Conservation (phyloP, 257 asterid genomes). For the Scutellaria galericulata region DNA sequence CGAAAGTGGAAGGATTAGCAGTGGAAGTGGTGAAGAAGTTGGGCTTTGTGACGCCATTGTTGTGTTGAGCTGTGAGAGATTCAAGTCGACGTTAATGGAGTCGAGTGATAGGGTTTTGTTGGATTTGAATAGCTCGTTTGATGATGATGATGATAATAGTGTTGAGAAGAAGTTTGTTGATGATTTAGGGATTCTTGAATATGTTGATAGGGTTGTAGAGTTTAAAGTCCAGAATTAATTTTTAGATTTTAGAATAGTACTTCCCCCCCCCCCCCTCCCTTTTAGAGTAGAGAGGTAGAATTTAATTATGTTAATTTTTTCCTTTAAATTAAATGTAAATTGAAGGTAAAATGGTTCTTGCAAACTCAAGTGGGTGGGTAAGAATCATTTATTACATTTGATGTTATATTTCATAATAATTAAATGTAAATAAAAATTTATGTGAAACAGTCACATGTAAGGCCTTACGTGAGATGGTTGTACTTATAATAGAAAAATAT, state of each 20-base stretch:
- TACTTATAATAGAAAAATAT: too few relatives aligned
- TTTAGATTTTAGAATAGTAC: not conserved
- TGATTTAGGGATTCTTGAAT: conserved; percentile 57
- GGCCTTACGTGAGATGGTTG: too few relatives aligned
- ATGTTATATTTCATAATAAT: too few relatives aligned
- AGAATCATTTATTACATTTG: too few relatives aligned
- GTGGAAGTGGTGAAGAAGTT: conserved; percentile 55
- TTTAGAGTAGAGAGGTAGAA: too few relatives aligned
- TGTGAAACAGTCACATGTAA: too few relatives aligned
- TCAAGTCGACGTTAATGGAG: conserved; percentile 15
- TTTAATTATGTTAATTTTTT: not conserved
- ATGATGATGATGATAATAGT: conserved; percentile 35
- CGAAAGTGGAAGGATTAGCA: conserved; percentile 55
- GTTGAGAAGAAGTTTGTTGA: conserved; percentile 43
- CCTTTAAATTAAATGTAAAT: too few relatives aligned
- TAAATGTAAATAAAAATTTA: too few relatives aligned
- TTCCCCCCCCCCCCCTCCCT: too few relatives aligned
- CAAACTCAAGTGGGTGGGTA: too few relatives aligned
- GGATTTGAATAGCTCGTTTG: conserved; percentile 65
- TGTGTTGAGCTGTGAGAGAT: conserved; percentile 57
- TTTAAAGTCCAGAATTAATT: conserved; percentile 40
- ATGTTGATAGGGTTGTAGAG: conserved; percentile 57
- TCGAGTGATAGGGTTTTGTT: conserved; percentile 38
- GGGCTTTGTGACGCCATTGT: conserved; percentile 72
- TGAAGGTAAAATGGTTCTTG: not conserved